Base-by-base conservation (phyloP, 2,329 filamentous ascomycete species). In the Alternaria postmessia region DNA sequence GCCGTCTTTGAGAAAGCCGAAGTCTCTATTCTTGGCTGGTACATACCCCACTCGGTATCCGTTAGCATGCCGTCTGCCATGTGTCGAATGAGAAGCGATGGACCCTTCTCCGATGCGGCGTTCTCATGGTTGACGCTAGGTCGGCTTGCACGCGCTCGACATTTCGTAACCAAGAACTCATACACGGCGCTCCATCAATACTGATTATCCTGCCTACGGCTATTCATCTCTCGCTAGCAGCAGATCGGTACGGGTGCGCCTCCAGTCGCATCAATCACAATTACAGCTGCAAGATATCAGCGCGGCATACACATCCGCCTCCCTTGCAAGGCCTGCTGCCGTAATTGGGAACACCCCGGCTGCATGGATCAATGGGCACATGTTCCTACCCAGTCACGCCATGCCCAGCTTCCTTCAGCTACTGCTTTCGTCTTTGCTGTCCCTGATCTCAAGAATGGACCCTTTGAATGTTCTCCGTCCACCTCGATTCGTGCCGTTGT, bases 291-390 rank as follows among this genome's bases (percentile, higher is more conserved):
- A 30, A 24, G 30, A 26, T 22, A 18, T 9, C 30, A 48, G 28
- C 46, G 46, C 46, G 30, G 46, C 46, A 24, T 48, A n/a, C 46
- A n/a, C 12, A 11, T 48, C 30, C 30, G 30, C 46, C 34, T 34
- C 28, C 46, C 32, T 24, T 14, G 28, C 46, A 24, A 48, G 9
- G 46, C 46, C 46, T 48, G 46, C 16, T 22, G 30, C 46, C 46
- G 46, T 48, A 48, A 48, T 34, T 48, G 46, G 18, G 34, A 48
- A 48, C 30, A 48, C 28, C 46, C 46, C 22, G 46, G 46, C 46
- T 20, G 14, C 46, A 36, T 36, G 30, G 12, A 2, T 34, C 16
- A 18, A 36, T 20, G 30, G 46, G 24, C 20, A 48, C 46, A 48
- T 48, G 18, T 48, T 36, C 46, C 30, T 36, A 36, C 46, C 46